Conservation (phyloP, 75 land plant species). For the Ceratopteris richardii region DNA sequence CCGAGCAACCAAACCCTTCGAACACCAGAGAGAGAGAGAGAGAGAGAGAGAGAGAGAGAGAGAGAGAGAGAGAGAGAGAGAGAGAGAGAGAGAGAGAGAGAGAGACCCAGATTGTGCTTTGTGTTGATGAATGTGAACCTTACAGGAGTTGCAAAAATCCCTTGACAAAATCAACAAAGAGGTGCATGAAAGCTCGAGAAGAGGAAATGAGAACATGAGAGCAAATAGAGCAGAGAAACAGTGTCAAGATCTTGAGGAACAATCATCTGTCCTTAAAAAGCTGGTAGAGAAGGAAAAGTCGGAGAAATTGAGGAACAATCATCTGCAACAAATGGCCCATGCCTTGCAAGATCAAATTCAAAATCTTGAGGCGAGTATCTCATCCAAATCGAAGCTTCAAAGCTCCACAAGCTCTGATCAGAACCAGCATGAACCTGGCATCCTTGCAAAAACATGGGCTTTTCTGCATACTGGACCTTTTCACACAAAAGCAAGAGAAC, state of each 20-base stretch:
- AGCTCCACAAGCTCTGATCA: neutral
- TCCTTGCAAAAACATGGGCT: conserved; percentile 1
- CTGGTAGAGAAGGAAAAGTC: conserved; percentile 4
- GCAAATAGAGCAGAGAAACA: conserved; percentile 7
- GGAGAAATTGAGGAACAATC: neutral
- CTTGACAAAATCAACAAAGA: conserved; percentile 8
- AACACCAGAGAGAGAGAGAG: too few species aligned
- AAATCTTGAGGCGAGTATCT: neutral
- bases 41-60: too few species aligned
- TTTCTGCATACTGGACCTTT: neutral
- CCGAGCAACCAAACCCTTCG: too few species aligned
- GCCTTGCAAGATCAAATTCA: neutral
- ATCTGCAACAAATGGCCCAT: neutral
- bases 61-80: too few species aligned
- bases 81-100: too few species aligned
- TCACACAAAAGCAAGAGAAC: neutral
- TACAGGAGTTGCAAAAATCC: conserved; percentile 9
- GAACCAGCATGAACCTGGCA: neutral
- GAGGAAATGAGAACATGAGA: conserved; percentile 2
- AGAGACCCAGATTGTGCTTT: too few species aligned
- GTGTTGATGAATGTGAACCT: too few species aligned
- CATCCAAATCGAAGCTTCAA: neutral
- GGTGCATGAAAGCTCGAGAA: neutral
- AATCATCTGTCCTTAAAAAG: neutral
- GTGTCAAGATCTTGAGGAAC: neutral